A percentile compares a stretch with the other conserved stretches of the same genome.
These are phyloP conservation scores for Clavaria fumosa DNA, from an alignment of 768 basidiomycete genomes.

Conservation along the genomic window DNA sequence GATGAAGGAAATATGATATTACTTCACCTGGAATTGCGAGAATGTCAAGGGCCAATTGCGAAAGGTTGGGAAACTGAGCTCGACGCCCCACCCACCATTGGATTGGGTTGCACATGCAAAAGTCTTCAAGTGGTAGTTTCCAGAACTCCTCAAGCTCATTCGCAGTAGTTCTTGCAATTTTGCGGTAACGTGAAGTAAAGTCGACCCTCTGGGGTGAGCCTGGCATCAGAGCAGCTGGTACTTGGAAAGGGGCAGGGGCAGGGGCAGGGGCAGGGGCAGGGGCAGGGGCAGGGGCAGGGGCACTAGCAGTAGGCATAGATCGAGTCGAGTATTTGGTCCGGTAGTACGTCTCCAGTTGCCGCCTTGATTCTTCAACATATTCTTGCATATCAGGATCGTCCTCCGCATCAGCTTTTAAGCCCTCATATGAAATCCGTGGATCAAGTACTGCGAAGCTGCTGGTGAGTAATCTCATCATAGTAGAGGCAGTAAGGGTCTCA, in stretches of 20 bases:
- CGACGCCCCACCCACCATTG: slow-evolving; percentile 12
- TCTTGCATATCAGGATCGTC: slow-evolving; percentile 11
- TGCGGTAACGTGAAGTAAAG: slow-evolving; percentile 1
- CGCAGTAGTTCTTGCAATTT: background rate
- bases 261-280: background rate
- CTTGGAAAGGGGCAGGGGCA: background rate
- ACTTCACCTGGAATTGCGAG: slow-evolving; percentile 13
- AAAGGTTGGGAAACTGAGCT: slow-evolving; percentile 12
- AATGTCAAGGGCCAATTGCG: slow-evolving; percentile 11
- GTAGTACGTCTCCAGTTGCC: slow-evolving; percentile 7
- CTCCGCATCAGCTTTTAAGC: slow-evolving; percentile 11
- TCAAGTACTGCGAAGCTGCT: slow-evolving; percentile 17
- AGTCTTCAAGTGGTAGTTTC: slow-evolving; percentile 7
- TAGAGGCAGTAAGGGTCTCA: slow-evolving; percentile 9
- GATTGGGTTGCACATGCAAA: slow-evolving; percentile 9
- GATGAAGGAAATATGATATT: background rate
- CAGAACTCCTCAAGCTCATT: slow-evolving; percentile 12
- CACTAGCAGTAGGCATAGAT: too few relatives aligned
- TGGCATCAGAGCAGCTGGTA: background rate
- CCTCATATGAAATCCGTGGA: slow-evolving; percentile 18
- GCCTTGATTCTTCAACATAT: slow-evolving; percentile 11
- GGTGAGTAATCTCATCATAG: background rate
- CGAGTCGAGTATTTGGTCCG: slow-evolving; percentile 8
- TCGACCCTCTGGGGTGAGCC: background rate
- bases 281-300: background rate